phyloP scores from a whole-genome alignment of 208 protist genomes.

The Crithidia mellificae region DNA sequence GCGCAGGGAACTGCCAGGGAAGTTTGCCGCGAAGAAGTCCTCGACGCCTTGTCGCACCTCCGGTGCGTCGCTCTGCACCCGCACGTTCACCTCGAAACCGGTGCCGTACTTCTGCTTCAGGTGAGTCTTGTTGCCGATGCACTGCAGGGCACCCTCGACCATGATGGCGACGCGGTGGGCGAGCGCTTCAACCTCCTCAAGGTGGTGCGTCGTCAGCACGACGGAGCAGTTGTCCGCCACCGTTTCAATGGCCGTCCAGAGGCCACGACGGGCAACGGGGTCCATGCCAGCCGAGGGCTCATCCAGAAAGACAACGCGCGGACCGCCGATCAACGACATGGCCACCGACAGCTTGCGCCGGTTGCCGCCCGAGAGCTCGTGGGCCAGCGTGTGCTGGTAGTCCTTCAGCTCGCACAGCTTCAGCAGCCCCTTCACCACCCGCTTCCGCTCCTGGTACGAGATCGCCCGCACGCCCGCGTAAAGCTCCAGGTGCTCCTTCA shows the following conservation, averaged over 20 bases:
- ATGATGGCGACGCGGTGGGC: conserved; percentile 77
- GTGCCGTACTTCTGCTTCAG: conserved; percentile 72
- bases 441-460: conserved; percentile 31
- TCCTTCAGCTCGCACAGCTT: conserved; percentile 39
- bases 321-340: conserved; percentile 67
- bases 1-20: conserved; percentile 32
- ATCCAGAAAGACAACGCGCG: conserved; percentile 67
- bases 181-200: conserved; percentile 93
- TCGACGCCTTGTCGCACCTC: conserved; percentile 24
- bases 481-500: conserved; percentile 87
- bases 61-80: conserved; percentile 24
- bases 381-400: conserved; percentile 35
- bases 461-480: conserved; percentile 43
- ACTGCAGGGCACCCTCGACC: conserved; percentile 66
- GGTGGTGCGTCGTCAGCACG: conserved; percentile 92
- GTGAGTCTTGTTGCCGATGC: conserved; percentile 73
- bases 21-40: conserved; percentile 39
- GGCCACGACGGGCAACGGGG: conserved; percentile 43
- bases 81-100: conserved; percentile 62
- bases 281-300: conserved; percentile 81
- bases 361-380: conserved; percentile 62
- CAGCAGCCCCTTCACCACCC: conserved; percentile 35
- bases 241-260: conserved; percentile 75
- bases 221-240: conserved; percentile 65
- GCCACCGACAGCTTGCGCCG: conserved; percentile 74